A percentile compares a stretch with the other conserved stretches of the same genome.
phyloP scores from a whole-genome alignment of 1,139 yeast species.

The Entelexis paramagnoliae region DNA sequence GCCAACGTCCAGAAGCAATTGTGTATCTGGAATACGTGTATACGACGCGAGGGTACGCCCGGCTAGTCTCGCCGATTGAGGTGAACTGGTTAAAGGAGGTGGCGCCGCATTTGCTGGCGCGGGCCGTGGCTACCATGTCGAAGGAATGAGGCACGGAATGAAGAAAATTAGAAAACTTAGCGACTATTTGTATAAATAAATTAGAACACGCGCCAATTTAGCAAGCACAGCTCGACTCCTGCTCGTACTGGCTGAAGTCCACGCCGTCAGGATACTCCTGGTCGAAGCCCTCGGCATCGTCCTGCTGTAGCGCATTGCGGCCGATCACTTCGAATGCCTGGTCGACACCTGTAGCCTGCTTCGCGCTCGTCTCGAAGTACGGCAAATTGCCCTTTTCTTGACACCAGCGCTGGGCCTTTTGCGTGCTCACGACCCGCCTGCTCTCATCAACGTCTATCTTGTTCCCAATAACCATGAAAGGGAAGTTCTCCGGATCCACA shows the following conservation, averaged over 20 bases:
- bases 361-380: constrained; percentile 87
- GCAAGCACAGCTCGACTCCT: constrained; percentile 72
- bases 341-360: constrained; percentile 88
- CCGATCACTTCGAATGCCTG: constrained; percentile 95
- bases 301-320: constrained; percentile 85
- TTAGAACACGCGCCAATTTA: constrained; percentile 27
- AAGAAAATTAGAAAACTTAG: background rate
- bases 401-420: constrained; percentile 79
- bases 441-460: constrained; percentile 90
- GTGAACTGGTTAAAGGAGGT: constrained; percentile 78
- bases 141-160: background rate
- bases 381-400: constrained; percentile 83
- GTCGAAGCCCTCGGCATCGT: constrained; percentile 73
- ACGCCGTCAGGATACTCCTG: constrained; percentile 96
- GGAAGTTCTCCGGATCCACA: constrained; percentile 86
- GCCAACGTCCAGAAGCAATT: constrained; percentile 54
- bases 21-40: constrained; percentile 92
- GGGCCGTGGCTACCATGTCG: constrained; percentile 7
- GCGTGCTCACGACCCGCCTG: constrained; percentile 69
- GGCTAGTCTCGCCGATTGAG: constrained; percentile 77
- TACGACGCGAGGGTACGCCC: constrained; percentile 86
- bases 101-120: constrained; percentile 49
- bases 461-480: constrained; percentile 88
- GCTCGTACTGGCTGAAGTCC: constrained; percentile 73
- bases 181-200: constrained; percentile 8